Base-by-base conservation (phyloP, 2,329 filamentous ascomycete species). In the Cladophialophora exuberans region DNA sequence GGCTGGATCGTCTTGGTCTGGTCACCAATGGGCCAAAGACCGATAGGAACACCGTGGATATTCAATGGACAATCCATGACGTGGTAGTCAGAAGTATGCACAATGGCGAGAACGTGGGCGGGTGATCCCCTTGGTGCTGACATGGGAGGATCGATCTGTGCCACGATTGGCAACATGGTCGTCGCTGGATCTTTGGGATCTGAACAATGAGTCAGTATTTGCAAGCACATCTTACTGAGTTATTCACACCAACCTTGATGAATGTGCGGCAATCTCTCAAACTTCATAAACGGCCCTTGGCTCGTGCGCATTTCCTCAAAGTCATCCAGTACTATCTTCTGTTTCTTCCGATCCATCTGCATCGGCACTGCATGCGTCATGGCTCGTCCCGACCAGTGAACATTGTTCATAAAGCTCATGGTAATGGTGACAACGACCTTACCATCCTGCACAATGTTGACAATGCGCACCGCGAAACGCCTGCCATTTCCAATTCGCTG, bases 41-140 rank as follows among this genome's bases (percentile, higher is more conserved):
- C 62, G 18, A 55, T 44, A 0, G 47, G 17, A 6, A 59, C 51
- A 10, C 45, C 54, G 38, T 61, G 55, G 26, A 63, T 54, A 10
- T 43, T 31, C 25, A 62, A 31, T 30, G 62, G 61, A 38, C 59
- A 57, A 31, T 59, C 61, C 53, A 64, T 59, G 25, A 59, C 61
- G 23, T 63, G 61, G 38, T 60, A 64, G 35, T 64, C 62, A 6
- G 61, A 63, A 11, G 57, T 47, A 38, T 62, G 59, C 15, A 64
- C 48, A 20, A 64, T 33, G 25, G 54, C 62, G 11, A 64, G 56
- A 28, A 64, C 7, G 18, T 64, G 62, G 2, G 48, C 55, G 5
- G 48, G 33, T 2, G 53, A 20, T 11, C 61, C 59, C 10, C 52
- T 31, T 4, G 52, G 38, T 6, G 54, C 51, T 11, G 51, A 50